phyloP scores from a whole-genome alignment of 179 eudicot genomes.

The Spinacia oleracea region DNA sequence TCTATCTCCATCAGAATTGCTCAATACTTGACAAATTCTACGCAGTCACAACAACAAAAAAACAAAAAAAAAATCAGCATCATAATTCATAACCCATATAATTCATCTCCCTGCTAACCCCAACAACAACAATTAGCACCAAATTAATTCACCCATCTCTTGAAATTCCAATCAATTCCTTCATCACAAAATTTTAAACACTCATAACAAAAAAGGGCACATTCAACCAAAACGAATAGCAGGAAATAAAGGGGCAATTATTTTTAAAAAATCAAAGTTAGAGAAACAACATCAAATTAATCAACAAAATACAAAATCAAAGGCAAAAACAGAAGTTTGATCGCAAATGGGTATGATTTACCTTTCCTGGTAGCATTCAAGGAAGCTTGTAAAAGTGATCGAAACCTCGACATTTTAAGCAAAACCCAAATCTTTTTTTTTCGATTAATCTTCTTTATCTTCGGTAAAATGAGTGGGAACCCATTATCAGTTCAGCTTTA shows the following conservation, averaged over 20 bases:
- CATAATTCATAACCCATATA: too few species aligned
- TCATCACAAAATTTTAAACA: not conserved
- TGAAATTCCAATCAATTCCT: not conserved
- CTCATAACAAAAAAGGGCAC: not conserved
- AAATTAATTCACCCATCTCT: not conserved
- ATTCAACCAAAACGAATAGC: not conserved
- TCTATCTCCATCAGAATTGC: not conserved
- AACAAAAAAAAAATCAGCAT: too few species aligned
- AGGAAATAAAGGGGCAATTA: not conserved
- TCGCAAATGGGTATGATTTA: conserved; percentile 19
- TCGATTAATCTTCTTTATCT: not conserved
- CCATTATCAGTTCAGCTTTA: conserved; percentile 1
- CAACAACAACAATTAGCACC: not conserved
- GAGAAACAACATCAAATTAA: not conserved
- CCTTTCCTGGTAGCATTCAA: conserved; percentile 86
- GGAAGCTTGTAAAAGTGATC: conserved; percentile 81
- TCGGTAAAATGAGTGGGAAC: not conserved
- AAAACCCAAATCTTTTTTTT: not conserved
- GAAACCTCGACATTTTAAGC: conserved; percentile 68
- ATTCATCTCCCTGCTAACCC: conserved; percentile 3
- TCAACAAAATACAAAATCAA: not conserved
- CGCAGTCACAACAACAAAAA: too few species aligned
- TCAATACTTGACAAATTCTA: not conserved
- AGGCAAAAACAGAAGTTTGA: not conserved
- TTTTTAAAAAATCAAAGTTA: not conserved